Conservation (phyloP, 208 protist species). For the Tritrichomonas musculus region DNA sequence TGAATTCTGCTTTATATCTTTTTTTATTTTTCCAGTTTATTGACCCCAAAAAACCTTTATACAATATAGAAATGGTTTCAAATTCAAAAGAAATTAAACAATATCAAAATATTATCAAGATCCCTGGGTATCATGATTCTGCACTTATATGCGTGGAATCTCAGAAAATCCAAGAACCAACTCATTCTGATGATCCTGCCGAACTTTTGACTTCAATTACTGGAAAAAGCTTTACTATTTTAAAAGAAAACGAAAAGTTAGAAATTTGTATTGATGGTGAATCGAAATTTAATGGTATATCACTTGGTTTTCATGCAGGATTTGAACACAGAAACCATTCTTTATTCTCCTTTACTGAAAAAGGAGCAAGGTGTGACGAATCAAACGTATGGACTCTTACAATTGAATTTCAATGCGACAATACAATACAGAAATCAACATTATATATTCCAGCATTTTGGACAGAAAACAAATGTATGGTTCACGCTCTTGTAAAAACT, state of each 20-base stretch:
- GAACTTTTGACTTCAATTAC: neutral
- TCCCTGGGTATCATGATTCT: neutral
- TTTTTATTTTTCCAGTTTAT: too few species aligned
- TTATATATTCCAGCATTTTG: neutral
- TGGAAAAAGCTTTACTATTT: neutral
- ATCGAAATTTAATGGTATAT: neutral
- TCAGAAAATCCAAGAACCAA: neutral
- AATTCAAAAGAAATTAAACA: too few species aligned
- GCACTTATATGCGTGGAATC: neutral
- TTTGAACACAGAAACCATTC: neutral
- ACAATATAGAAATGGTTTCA: too few species aligned
- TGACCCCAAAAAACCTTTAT: too few species aligned
- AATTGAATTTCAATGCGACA: neutral
- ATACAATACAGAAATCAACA: neutral
- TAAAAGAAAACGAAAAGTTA: neutral
- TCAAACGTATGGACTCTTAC: neutral
- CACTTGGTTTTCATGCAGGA: neutral
- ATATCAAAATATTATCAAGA: neutral
- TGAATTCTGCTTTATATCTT: too few species aligned
- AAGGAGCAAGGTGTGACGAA: neutral
- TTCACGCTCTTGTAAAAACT: neutral
- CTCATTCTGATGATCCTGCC: neutral
- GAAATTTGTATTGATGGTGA: conserved; percentile 10
- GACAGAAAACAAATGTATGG: neutral
- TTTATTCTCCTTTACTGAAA: neutral